These are phyloP conservation scores for Pichia sp. DNA, from an alignment of 1,139 yeast genomes.

Conservation along the genomic window DNA sequence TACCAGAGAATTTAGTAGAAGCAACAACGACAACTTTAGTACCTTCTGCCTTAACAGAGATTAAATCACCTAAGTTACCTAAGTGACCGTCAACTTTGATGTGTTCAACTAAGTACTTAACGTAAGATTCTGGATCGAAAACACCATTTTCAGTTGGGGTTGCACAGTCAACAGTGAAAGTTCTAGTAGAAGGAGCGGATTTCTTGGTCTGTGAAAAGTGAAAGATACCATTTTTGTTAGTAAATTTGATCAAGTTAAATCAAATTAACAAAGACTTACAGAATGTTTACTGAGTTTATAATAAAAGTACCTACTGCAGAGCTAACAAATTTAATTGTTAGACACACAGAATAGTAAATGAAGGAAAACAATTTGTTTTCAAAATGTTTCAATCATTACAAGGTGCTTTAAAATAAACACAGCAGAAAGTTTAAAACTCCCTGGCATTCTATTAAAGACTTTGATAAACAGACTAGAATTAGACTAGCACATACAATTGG, in stretches of 20 bases:
- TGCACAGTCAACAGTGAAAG: slow-evolving; percentile 92
- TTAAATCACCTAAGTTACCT: slow-evolving; percentile 95
- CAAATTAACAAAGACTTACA: slow-evolving; percentile 10
- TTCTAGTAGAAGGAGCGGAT: slow-evolving; percentile 55
- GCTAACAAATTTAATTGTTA: neutral
- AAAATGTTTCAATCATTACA: slow-evolving; percentile 2
- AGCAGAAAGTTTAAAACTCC: neutral
- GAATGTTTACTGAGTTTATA: slow-evolving; percentile 5
- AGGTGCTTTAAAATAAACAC: slow-evolving; percentile 20
- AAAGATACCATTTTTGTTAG: slow-evolving; percentile 20
- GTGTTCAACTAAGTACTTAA: slow-evolving; percentile 97
- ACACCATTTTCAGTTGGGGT: slow-evolving; percentile 98
- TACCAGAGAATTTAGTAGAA: slow-evolving; percentile 96
- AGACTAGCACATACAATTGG: slow-evolving; percentile 66
- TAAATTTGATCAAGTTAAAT: slow-evolving; percentile 16
- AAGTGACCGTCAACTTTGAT: slow-evolving; percentile 96
- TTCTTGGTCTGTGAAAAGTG: slow-evolving; percentile 28
- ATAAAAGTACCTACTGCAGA: slow-evolving; percentile 16
- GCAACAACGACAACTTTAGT: slow-evolving; percentile 81
- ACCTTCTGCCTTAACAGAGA: slow-evolving; percentile 82
- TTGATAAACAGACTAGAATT: slow-evolving; percentile 3
- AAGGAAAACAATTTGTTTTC: neutral
- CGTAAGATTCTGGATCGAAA: slow-evolving; percentile 95
- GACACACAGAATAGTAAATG: slow-evolving; percentile 13
- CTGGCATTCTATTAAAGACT: slow-evolving; percentile 17